Evolutionary conservation across 441 rosid species (phyloP), one percentile per base, ranked within the genome.

Genomic region (Pelargonium australe): DNA sequence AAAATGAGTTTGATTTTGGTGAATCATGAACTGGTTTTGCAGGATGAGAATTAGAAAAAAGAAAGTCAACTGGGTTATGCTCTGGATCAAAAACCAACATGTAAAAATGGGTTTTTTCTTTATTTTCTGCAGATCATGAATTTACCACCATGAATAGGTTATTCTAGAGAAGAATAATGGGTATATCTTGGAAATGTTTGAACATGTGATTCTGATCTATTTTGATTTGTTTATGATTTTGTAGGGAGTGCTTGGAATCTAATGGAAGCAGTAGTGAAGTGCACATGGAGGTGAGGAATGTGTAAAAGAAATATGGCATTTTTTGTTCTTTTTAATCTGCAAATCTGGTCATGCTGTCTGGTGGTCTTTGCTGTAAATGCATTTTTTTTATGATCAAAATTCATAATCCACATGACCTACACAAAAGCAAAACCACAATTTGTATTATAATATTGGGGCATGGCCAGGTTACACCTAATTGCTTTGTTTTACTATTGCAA

Each of bases 111-210:
- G 72, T 20, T 20, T 17, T 20, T 23, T 41, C n/a, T 31, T 67
- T 31, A 49, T 19, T 53, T 23, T 67, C 57, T 12, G 57, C 57
- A 49, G 57, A 49, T 14, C 3, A 5, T 49, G 57, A 49, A 49
- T 12, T 49, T 49, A 49, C 16, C 16, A 49, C 57, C 14, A 5
- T n/a, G 51, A 45, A 45, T 45, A 45, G 51, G 51, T 45, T 45
- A 45, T 31, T 31, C 37, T 31, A 31, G 4, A 31, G 76, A 68
- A 67, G 77, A 31, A 31, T 68, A 68, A 64, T 65, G 25, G 40
- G 68, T 55, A 69, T 58, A 44, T 68, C 37, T 66, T 67, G 44
- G 20, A 5, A 69, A 17, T 67, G 60, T 14, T 12, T 37, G 41
- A 31, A 31, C 37, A 31, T 31, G 37, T 31, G 37, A 31, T 31